Percentiles rank a stretch among this genome's conserved stretches.
Conservation (phyloP, 2,329 filamentous ascomycete genomes). For the Cladosporium sp. region DNA sequence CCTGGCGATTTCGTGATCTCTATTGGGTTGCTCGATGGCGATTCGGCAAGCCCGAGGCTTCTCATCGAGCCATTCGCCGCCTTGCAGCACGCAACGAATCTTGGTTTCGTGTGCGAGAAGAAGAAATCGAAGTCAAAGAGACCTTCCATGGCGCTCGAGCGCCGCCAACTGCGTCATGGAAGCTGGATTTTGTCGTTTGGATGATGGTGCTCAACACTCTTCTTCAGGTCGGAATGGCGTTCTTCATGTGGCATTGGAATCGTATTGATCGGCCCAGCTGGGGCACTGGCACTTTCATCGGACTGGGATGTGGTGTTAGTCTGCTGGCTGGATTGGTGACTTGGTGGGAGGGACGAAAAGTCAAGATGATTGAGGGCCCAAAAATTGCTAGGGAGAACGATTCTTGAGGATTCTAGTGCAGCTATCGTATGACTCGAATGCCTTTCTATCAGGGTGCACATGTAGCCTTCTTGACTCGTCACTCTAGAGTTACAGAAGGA, state of each 20-base stretch:
- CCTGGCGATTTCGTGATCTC: slow-evolving; percentile 75
- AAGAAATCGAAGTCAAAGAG: slow-evolving; percentile 1
- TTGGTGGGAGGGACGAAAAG: slow-evolving; percentile 14
- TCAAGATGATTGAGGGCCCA: slow-evolving; percentile 14
- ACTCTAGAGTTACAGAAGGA: too few species aligned
- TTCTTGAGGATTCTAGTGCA: too few species aligned
- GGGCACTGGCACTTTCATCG: slow-evolving; percentile 13
- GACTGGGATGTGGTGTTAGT: slow-evolving; percentile 11
- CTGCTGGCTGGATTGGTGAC: slow-evolving; percentile 13
- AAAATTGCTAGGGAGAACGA: too few species aligned
- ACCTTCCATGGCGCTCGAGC: slow-evolving; percentile 55
- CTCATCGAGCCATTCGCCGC: slow-evolving; percentile 35
- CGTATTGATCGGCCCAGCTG: slow-evolving; percentile 14
- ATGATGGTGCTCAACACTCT: slow-evolving; percentile 72
- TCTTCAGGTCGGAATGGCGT: slow-evolving; percentile 65
- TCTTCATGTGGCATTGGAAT: slow-evolving; percentile 64
- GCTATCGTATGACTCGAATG: too few species aligned
- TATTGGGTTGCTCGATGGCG: slow-evolving; percentile 67
- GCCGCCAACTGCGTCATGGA: slow-evolving; percentile 62
- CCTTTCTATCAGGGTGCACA: too few species aligned
- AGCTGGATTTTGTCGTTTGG: slow-evolving; percentile 74
- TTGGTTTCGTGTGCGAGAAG: slow-evolving; percentile 39
- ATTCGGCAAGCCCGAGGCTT: slow-evolving; percentile 47
- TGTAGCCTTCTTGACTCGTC: too few species aligned
- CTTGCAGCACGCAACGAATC: slow-evolving; percentile 10